These are phyloP conservation scores for Patellifolia procumbens DNA, from an alignment of 179 eudicot genomes.

Conservation along the genomic window DNA sequence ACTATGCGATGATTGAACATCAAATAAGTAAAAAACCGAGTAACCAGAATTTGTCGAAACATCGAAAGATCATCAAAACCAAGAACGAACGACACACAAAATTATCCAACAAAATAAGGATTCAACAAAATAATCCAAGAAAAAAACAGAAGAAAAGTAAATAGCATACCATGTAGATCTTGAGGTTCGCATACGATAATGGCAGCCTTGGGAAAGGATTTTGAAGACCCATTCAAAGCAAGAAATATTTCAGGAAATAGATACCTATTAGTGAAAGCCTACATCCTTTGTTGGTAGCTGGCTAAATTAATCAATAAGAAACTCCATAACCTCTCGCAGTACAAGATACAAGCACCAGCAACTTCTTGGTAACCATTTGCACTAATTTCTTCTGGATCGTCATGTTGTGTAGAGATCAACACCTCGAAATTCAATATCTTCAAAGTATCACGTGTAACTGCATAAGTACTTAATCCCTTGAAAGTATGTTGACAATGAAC, in stretches of 20 bases:
- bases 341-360: conserved; percentile 73
- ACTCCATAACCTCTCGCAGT: conserved; percentile 96
- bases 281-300: conserved; percentile 97
- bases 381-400: conserved; percentile 35
- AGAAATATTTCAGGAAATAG: background rate
- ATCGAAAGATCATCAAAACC: no score
- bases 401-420: conserved; percentile 37
- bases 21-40: no score
- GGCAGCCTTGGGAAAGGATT: background rate
- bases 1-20: no score
- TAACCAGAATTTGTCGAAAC: no score
- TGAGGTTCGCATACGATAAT: background rate
- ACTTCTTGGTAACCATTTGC: conserved; percentile 46
- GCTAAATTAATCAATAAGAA: conserved; percentile 92
- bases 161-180: no score
- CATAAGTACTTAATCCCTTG: background rate
- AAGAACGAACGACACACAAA: no score
- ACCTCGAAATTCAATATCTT: conserved; percentile 81
- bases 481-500: background rate
- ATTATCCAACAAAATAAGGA: no score
- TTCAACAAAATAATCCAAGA: no score
- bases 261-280: conserved; percentile 1
- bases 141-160: no score
- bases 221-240: background rate
- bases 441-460: background rate